Percentiles rank a stretch among this genome's conserved stretches.
Conservation (phyloP, 495 filamentous ascomycete species). For the Penicillium verhagenii region DNA sequence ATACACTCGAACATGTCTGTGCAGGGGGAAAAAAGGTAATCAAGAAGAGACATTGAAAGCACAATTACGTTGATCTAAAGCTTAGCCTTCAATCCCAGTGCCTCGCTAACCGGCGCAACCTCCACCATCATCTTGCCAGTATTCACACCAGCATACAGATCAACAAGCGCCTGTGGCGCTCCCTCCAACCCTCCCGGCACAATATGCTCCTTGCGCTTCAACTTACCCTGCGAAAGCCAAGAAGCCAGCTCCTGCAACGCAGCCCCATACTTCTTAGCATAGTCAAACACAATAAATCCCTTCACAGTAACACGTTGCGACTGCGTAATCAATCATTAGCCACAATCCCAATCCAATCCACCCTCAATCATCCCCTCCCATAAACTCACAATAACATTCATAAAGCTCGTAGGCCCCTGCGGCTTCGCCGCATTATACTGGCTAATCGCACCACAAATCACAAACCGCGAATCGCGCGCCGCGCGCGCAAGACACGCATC, state of each 20-base stretch:
- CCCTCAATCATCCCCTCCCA: too few relatives aligned
- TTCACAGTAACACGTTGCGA: conserved; percentile 53
- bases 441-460: conserved; percentile 54
- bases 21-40: too few relatives aligned
- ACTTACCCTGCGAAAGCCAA: conserved; percentile 54
- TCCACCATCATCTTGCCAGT: conserved; percentile 55
- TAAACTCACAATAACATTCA: conserved; percentile 49
- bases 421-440: conserved; percentile 52
- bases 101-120: conserved; percentile 37
- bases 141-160: conserved; percentile 51
- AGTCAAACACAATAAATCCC: conserved; percentile 59
- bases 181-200: conserved; percentile 50
- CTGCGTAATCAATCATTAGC: conserved; percentile 30
- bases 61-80: too few relatives aligned
- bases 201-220: conserved; percentile 56
- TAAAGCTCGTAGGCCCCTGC: conserved; percentile 46
- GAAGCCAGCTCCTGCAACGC: conserved; percentile 47
- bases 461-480: conserved; percentile 48
- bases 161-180: conserved; percentile 48
- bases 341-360: neutral
- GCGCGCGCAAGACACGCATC: conserved; percentile 50
- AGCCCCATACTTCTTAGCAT: conserved; percentile 40
- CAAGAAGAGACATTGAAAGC: too few relatives aligned
- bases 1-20: neutral
- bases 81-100: conserved; percentile 29